Conservation (phyloP, 495 filamentous ascomycete genomes). For the Penicillium robsamsonii region DNA sequence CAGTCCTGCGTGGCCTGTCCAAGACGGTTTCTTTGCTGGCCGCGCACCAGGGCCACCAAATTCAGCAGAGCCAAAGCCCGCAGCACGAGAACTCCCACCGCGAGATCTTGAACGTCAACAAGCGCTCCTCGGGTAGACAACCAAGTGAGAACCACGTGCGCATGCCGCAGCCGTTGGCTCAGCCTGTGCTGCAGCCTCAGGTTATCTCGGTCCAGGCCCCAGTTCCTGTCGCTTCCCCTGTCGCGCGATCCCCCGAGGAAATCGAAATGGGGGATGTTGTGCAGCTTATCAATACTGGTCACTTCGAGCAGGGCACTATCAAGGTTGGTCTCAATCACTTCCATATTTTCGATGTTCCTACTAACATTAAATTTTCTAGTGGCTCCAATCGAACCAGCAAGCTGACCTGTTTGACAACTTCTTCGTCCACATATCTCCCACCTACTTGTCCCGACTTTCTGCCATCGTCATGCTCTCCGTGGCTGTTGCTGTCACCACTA, state of each 20-base stretch:
- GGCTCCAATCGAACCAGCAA: slow-evolving; percentile 80
- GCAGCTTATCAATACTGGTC: slow-evolving; percentile 59
- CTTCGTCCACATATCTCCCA: slow-evolving; percentile 70
- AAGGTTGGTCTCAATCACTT: slow-evolving; percentile 44
- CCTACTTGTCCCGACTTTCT: slow-evolving; percentile 63
- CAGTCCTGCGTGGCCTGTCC: slow-evolving; percentile 65
- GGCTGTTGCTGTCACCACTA: slow-evolving; percentile 72
- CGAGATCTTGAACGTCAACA: not conserved
- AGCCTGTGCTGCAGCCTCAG: slow-evolving; percentile 23
- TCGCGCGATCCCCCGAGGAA: slow-evolving; percentile 56
- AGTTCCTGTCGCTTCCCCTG: slow-evolving; percentile 7
- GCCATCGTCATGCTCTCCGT: slow-evolving; percentile 80
- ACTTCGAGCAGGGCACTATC: slow-evolving; percentile 69
- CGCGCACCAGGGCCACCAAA: slow-evolving; percentile 52
- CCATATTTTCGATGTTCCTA: slow-evolving; percentile 1
- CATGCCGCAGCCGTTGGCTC: slow-evolving; percentile 12
- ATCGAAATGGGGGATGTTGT: slow-evolving; percentile 63
- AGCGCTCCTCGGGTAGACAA: slow-evolving; percentile 16
- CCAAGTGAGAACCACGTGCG: slow-evolving; percentile 11
- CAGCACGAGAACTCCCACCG: slow-evolving; percentile 27
- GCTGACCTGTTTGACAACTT: slow-evolving; percentile 76
- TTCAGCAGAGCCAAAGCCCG: slow-evolving; percentile 57
- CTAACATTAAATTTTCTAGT: slow-evolving; percentile 50
- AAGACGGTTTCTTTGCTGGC: slow-evolving; percentile 72
- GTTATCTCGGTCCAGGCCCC: slow-evolving; percentile 14